Evolutionary conservation across 768 basidiomycete species (phyloP), one percentile per base, ranked within the genome.

Genomic region (Cystobasidium onofrii): DNA sequence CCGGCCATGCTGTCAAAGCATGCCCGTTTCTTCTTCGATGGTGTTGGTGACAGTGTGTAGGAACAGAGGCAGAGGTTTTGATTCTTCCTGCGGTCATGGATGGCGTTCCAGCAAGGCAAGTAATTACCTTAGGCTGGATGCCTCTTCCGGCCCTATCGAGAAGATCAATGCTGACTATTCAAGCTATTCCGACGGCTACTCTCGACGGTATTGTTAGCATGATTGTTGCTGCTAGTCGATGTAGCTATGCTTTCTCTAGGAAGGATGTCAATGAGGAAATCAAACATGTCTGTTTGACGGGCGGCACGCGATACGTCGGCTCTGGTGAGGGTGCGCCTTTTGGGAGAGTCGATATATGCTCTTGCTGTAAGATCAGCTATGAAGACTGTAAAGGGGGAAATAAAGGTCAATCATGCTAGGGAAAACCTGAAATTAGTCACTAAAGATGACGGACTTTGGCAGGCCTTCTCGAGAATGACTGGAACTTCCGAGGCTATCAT

Each of bases 401-500:
- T n/a, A n/a, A n/a, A n/a, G n/a, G n/a, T n/a, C n/a, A n/a, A n/a
- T n/a, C n/a, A n/a, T n/a, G n/a, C n/a, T n/a, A n/a, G n/a, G n/a
- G n/a, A n/a, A n/a, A n/a, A n/a, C n/a, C n/a, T n/a, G n/a, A n/a
- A n/a, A n/a, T n/a, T n/a, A n/a, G 44, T 41, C 39, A 62, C 70
- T 29, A 39, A 25, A 64, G 41, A 36, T 33, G 52, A 69, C 61
- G 36, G 87, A 97, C 95, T 90, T 85, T 98, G 95, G 82, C 95
- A 98, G 67, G 95, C 95, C 82, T 97, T 97, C 83, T 92, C 93
- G 81, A 97, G 95, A 44, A 98, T 83, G 73, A 98, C 90, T 6
- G 95, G 95, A 12, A 92, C 95, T 89, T 99, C 95, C 73, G 92
- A 92, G 66, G 95, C 92, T 78, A 98, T 98, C 95, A 98, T 98